Evolutionary conservation across 2,329 filamentous ascomycete species (phyloP).

Genomic region (Pseudogymnoascus verrucosus): DNA sequence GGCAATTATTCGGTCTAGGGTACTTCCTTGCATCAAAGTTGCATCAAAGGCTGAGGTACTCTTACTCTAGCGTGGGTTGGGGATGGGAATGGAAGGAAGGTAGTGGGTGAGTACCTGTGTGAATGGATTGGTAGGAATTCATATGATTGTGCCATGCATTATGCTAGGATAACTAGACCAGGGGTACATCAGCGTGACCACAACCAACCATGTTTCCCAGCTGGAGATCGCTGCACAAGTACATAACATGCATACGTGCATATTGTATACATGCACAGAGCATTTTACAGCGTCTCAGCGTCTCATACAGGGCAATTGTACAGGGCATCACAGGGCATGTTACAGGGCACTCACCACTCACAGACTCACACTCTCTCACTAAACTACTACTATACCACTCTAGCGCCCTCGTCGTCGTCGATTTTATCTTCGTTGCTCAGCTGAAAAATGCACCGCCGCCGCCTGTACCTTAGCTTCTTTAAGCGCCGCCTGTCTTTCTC

Average conservation of each 20-base stretch:
- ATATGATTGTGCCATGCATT: background rate
- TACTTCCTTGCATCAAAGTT: background rate
- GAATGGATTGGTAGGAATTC: background rate
- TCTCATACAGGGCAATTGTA: no score
- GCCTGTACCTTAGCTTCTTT: background rate
- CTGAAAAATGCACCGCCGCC: background rate
- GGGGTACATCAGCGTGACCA: background rate
- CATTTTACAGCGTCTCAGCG: no score
- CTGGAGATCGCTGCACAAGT: constrained; percentile 1
- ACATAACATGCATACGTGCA: background rate
- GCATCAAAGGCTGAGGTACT: background rate
- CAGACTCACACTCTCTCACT: no score
- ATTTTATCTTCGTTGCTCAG: background rate
- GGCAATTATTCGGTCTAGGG: constrained; percentile 7
- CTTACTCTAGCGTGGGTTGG: constrained; percentile 1
- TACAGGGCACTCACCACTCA: no score
- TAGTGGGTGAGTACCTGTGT: background rate
- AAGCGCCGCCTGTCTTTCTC: constrained; percentile 1
- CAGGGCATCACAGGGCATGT: no score
- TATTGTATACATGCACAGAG: background rate
- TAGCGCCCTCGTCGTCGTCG: background rate
- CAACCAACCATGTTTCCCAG: background rate
- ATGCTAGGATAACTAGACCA: background rate
- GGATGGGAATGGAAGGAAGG: background rate
- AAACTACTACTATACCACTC: no score